phyloP scores from a whole-genome alignment of 768 basidiomycete genomes.

The Strobilomyces echinocephalus region DNA sequence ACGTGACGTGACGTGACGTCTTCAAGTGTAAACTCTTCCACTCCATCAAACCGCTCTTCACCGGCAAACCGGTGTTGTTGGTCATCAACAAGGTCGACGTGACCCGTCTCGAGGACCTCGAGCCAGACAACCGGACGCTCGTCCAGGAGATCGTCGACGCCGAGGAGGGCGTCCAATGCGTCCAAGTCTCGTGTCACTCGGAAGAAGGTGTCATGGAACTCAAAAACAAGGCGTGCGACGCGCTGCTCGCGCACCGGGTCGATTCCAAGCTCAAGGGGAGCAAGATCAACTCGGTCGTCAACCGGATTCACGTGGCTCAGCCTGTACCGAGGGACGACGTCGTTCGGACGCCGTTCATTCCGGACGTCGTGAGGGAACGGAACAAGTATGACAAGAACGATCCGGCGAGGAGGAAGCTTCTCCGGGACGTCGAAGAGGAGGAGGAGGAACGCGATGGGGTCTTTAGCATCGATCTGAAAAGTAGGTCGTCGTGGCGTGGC shows the following conservation, averaged over 20 bases:
- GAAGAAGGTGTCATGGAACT: constrained; percentile 98
- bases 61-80: constrained; percentile 86
- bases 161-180: constrained; percentile 55
- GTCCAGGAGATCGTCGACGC: constrained; percentile 82
- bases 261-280: constrained; percentile 90
- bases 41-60: constrained; percentile 97
- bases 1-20: too few relatives aligned
- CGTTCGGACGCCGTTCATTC: constrained; percentile 83
- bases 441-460: constrained; percentile 88
- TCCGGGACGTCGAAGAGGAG: constrained; percentile 79
- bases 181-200: constrained; percentile 90
- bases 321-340: constrained; percentile 90
- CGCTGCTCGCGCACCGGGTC: constrained; percentile 90
- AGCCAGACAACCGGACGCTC: constrained; percentile 66
- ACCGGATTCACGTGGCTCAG: constrained; percentile 93
- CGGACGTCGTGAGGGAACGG: constrained; percentile 71
- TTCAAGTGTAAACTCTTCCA: constrained; percentile 99
- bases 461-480: constrained; percentile 84
- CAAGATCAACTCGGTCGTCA: constrained; percentile 88
- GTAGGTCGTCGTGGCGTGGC: too few relatives aligned
- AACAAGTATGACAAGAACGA: constrained; percentile 86
- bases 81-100: constrained; percentile 99
- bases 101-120: constrained; percentile 78
- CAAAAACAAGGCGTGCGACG: constrained; percentile 93
- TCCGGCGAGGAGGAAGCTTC: constrained; percentile 64